Conservation (phyloP, 2,329 filamentous ascomycete species). For the Furcasterigmium furcatum region DNA sequence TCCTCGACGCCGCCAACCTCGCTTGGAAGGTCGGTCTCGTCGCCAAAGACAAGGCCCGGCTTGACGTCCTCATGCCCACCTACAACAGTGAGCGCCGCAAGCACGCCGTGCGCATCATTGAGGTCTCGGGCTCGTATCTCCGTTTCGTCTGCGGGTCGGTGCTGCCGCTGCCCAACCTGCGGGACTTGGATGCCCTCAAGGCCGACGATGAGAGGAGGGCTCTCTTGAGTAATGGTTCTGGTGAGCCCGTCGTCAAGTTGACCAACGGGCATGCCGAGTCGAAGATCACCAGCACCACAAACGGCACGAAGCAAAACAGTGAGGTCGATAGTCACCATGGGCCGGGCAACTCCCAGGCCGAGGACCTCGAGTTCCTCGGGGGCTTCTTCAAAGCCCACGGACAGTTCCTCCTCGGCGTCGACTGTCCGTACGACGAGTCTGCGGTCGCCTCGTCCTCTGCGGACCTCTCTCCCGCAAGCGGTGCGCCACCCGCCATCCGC, state of each 20-base stretch:
- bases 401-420: conserved; percentile 21
- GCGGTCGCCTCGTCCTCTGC: conserved; percentile 2
- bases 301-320: no score
- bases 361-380: conserved; percentile 15
- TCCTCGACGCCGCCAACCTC: conserved; percentile 28
- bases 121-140: not conserved
- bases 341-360: no score
- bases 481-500: conserved; percentile 4
- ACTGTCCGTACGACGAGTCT: conserved; percentile 17
- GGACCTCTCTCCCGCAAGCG: not conserved
- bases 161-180: conserved; percentile 14
- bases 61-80: conserved; percentile 19
- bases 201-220: conserved; percentile 3
- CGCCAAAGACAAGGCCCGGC: conserved; percentile 15
- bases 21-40: conserved; percentile 28
- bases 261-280: no score
- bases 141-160: conserved; percentile 18
- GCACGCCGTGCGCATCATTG: not conserved
- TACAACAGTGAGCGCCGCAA: conserved; percentile 25
- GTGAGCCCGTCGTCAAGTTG: no score
- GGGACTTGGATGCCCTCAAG: conserved; percentile 9
- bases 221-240: no score
- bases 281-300: no score
- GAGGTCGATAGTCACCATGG: no score
- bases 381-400: conserved; percentile 21